phyloP scores from a whole-genome alignment of 306 rosid species.

The Rosa lucieae region DNA sequence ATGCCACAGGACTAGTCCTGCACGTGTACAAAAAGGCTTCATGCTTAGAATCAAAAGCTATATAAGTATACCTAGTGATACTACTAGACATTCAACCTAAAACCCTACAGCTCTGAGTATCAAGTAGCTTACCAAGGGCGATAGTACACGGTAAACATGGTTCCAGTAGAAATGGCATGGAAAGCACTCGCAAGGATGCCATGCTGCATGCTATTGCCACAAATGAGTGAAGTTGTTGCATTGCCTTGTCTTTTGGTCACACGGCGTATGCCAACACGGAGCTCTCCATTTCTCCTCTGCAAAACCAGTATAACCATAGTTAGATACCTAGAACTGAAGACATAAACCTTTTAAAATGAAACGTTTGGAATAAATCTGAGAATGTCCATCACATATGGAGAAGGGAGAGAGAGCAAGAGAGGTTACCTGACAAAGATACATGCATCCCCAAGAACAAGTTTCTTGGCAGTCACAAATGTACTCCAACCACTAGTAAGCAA shows the following conservation, averaged over 20 bases:
- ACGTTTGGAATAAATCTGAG: too few relatives aligned
- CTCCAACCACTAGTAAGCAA: constrained; percentile 80
- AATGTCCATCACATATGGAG: too few relatives aligned
- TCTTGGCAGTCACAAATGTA: constrained; percentile 58
- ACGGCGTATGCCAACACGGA: constrained; percentile 56
- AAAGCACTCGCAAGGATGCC: constrained; percentile 50
- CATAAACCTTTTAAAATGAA: too few relatives aligned
- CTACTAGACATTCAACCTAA: background rate
- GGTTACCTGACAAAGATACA: constrained; percentile 62
- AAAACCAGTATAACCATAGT: constrained; percentile 9
- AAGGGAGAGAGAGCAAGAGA: constrained; percentile 10
- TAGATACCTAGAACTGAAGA: constrained; percentile 3
- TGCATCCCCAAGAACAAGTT: constrained; percentile 61
- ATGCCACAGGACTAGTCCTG: constrained; percentile 59
- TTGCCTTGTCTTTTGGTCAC: constrained; percentile 26
- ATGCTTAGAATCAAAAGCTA: constrained; percentile 7
- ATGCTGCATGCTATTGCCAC: constrained; percentile 58
- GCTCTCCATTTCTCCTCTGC: constrained; percentile 60
- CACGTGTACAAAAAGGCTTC: constrained; percentile 29
- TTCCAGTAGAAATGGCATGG: constrained; percentile 48
- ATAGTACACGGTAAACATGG: constrained; percentile 54
- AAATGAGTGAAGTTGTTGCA: constrained; percentile 39
- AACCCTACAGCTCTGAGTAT: constrained; percentile 1
- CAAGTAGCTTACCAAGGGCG: constrained; percentile 65
- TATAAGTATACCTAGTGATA: background rate